phyloP scores from a whole-genome alignment of 148 eudicot genomes.

The Rhododendron henanense region DNA sequence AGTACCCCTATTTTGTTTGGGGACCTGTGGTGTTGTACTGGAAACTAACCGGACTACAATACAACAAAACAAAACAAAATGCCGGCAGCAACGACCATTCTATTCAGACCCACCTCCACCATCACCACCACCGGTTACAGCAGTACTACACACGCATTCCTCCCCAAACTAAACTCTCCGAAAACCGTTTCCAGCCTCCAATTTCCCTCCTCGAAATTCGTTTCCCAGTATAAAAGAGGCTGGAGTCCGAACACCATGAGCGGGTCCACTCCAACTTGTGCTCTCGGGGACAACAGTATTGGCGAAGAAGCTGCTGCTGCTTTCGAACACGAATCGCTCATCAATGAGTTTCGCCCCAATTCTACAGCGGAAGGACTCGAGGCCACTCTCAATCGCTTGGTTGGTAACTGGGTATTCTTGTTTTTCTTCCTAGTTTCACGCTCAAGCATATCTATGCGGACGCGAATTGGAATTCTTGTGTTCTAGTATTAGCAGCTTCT shows the following conservation, averaged over 20 bases:
- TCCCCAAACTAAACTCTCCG: not conserved
- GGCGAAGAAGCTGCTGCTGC: slow-evolving; percentile 10
- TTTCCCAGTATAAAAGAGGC: not conserved
- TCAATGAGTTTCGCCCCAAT: slow-evolving; percentile 4
- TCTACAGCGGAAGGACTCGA: slow-evolving; percentile 13
- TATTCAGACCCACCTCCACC: not conserved
- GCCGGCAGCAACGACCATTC: not conserved
- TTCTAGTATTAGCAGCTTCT: not conserved
- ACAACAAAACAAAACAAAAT: not conserved
- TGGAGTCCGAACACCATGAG: not conserved
- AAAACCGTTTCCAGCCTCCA: not conserved
- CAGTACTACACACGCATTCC: not conserved
- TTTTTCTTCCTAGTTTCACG: not conserved
- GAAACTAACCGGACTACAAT: not conserved
- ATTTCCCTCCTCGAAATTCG: not conserved
- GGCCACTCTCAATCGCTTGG: slow-evolving; percentile 28
- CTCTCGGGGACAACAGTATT: not conserved
- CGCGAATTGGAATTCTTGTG: not conserved
- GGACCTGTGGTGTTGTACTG: not conserved
- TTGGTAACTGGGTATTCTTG: not conserved
- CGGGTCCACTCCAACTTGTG: not conserved
- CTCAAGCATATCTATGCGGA: not conserved
- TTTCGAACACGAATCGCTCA: slow-evolving; percentile 11
- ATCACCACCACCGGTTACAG: not conserved
- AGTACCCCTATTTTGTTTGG: no score